Base-by-base conservation (phyloP, 1,284 basidiomycete genomes). In the Flammula alnicola region DNA sequence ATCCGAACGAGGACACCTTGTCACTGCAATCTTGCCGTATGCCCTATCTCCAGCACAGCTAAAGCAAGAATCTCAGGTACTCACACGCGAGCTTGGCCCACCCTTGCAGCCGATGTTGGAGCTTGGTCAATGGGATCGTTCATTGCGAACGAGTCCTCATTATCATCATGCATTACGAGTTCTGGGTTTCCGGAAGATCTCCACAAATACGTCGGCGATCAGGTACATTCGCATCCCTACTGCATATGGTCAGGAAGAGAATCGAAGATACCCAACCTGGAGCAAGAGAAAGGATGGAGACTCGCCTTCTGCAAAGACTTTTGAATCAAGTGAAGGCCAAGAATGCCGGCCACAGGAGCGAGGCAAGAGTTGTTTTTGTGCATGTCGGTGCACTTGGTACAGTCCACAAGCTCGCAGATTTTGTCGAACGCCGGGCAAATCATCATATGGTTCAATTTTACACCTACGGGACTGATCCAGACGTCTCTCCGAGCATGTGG, bases 401-500 rank as follows among this genome's bases (percentile, higher is more conserved):
- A 1, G 54, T 89, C 3, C 66, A 74, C 49, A 71, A 70, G 16
- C 61, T 88, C 17, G 75, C 75, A 2, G 66, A 63, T 4, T 64
- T 88, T 20, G 71, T 70, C 4, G 71, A 77, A 30, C 72, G 80
- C 37, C 65, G 79, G 7, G 61, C 56, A 19, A 74, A 75, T 17
- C 60, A 62, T 9, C 66, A 70, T 19, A 73, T 79, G 22, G 60
- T 79, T 9, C 79, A 78, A 27, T 87, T 88, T 57, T 79, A 81
- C 60, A 79, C 79, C 0, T 90, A 84, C 66, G 87, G 87, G 0
- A 79, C 80, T 9, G 78, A 86, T 62, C 62, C 76, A 30, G 74
- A 61, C 17, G 67, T 86, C 7, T 63, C 73, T 6, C 72, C 71
- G 7, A 62, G 70, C 5, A 65, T 71, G 23, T 88, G 85, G 86